These are phyloP conservation scores for Cercospora beticola DNA, from an alignment of 2,329 filamentous ascomycete species.

Conservation along the genomic window DNA sequence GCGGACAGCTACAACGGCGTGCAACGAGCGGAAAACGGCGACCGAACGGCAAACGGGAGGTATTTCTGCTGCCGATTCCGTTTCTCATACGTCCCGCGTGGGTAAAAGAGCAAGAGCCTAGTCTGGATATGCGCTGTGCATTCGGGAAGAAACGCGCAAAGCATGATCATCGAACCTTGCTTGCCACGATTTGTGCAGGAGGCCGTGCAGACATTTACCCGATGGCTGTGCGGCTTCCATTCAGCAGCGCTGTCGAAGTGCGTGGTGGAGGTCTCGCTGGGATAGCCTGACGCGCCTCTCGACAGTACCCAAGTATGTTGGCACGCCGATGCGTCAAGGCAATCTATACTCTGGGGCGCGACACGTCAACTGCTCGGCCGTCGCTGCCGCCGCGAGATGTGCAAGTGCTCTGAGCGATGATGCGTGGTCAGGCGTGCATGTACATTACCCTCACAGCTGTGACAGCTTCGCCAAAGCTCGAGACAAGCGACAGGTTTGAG, in stretches of 20 bases:
- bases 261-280: neutral
- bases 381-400: neutral
- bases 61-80: neutral
- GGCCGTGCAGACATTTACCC: neutral
- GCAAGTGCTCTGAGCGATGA: neutral
- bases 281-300: neutral
- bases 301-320: neutral
- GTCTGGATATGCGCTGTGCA: too few relatives aligned
- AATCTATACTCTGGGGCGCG: neutral
- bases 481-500: neutral
- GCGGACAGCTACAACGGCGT: neutral
- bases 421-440: neutral
- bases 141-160: neutral
- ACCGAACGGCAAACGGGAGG: neutral
- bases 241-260: neutral
- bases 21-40: neutral
- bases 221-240: neutral
- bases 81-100: neutral
- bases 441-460: neutral
- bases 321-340: neutral
- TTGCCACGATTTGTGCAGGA: neutral
- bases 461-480: neutral
- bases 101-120: neutral
- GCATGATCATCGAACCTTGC: neutral
- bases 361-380: neutral